Evolutionary conservation across 2,329 filamentous ascomycete species (phyloP).

Genomic region (Diplodia scrobiculata): DNA sequence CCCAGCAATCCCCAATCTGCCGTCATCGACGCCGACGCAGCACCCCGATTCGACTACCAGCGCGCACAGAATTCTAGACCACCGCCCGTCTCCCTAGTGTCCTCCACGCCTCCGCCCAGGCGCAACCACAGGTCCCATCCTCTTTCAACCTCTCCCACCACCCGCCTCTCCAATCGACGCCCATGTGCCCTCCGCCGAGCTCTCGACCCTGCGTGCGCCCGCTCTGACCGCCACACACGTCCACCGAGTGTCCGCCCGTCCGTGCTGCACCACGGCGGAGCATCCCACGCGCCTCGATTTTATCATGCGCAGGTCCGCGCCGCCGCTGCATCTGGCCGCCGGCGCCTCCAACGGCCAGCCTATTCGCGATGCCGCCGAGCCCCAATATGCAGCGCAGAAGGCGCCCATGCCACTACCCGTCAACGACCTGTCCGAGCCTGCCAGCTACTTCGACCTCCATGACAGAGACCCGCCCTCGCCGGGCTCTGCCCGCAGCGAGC

Average conservation of each 20-base stretch:
- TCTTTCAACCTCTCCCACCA: constrained; percentile 20
- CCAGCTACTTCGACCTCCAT: constrained; percentile 39
- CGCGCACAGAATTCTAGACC: constrained; percentile 25
- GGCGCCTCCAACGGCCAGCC: not conserved
- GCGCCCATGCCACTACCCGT: constrained; percentile 33
- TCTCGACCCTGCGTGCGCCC: constrained; percentile 17
- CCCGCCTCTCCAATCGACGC: not conserved
- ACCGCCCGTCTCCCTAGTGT: constrained; percentile 21
- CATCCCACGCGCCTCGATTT: constrained; percentile 9
- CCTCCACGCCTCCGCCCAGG: constrained; percentile 22
- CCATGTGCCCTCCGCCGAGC: constrained; percentile 6
- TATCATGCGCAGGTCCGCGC: constrained; percentile 27
- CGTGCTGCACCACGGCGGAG: constrained; percentile 24
- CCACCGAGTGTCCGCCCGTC: constrained; percentile 22
- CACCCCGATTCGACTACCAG: constrained; percentile 18
- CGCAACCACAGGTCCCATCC: constrained; percentile 22
- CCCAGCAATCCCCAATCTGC: constrained; percentile 17
- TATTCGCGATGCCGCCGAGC: constrained; percentile 26
- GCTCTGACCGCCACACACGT: constrained; percentile 2
- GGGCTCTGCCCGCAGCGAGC: constrained; percentile 40
- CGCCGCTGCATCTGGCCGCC: constrained; percentile 16
- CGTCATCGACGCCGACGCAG: constrained; percentile 13
- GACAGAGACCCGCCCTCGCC: constrained; percentile 31
- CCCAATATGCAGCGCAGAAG: constrained; percentile 6
- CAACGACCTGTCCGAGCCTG: constrained; percentile 32